Conservation (phyloP, 371 early-diverging fungal genomes). For the Phascolomyces articulosus region DNA sequence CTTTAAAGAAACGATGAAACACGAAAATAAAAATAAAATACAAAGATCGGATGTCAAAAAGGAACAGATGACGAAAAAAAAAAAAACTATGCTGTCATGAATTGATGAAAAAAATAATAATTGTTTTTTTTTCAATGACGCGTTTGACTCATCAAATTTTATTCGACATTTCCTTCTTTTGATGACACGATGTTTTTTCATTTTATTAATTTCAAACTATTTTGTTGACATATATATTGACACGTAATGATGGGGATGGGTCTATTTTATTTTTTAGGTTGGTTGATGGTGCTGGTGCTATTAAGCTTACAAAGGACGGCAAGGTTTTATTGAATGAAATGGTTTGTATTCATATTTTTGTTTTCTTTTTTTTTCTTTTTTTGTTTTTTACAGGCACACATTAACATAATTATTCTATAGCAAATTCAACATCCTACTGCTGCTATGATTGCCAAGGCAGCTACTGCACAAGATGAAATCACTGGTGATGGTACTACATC, state of each 20-base stretch:
- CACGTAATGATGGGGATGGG: no score
- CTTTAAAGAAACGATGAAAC: no score
- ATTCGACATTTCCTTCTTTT: neutral
- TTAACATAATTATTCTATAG: conserved; percentile 44
- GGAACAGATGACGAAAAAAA: neutral
- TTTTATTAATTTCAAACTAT: no score
- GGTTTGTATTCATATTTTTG: conserved; percentile 57
- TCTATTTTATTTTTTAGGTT: conserved; percentile 61
- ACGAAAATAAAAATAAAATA: neutral
- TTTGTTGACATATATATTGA: no score
- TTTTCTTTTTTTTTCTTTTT: neutral
- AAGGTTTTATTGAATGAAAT: conserved; percentile 97
- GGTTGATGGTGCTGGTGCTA: conserved; percentile 94
- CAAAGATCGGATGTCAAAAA: neutral
- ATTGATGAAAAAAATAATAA: no score
- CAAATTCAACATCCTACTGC: conserved; percentile 99
- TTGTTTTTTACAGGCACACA: conserved; percentile 9
- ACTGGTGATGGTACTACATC: conserved; percentile 99
- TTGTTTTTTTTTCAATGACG: neutral
- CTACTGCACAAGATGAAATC: conserved; percentile 98
- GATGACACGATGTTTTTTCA: neutral
- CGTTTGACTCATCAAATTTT: neutral
- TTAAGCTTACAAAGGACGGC: conserved; percentile 97
- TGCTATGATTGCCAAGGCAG: conserved; percentile 98
- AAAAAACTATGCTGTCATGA: neutral